Base-by-base conservation (phyloP, 345 rosid genomes). In the Eutrema yunnanense region DNA sequence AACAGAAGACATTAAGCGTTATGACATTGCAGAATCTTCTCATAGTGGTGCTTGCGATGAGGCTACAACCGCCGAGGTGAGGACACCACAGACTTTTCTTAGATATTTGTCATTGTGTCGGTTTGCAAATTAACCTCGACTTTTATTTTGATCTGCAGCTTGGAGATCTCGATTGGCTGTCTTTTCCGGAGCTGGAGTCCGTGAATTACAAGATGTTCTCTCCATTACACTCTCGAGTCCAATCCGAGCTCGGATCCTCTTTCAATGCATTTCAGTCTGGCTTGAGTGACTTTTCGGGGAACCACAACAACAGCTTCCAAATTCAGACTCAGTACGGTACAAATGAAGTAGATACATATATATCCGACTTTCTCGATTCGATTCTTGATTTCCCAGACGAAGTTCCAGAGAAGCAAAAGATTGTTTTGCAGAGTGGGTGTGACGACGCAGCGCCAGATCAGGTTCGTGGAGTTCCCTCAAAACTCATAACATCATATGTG, bases 291-390 rank as follows among this genome's bases (percentile, higher is more conserved):
- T 9, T 78, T 13, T 59, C 61, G 27, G 70, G 56, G 41, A 30
- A 42, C 55, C 2, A 43, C 41, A 51, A 43, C 32, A 13, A n/a
- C 72, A 80, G 34, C 22, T 33, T 37, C 43, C 80, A 71, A 27
- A 40, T 57, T 42, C 82, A 62, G 69, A 22, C 55, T 57, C 74
- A 71, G 54, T 49, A 41, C 57, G 75, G 56, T 63, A 50, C 76
- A 16, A 73, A 82, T 55, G 87, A 84, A 52, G 47, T 65, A 19
- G 84, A 85, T 69, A 64, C 77, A 6, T 13, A 53, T 71, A 52
- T 78, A 10, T 72, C 85, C 1, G 81, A 74, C 29, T 87, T 84
- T 70, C 56, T 84, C 29, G 66, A 84, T 62, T 85, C 86, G 7
- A 22, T 87, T 62, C 72, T 86, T 61, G 71, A 69, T 36, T 53